Conservation (phyloP, 768 basidiomycete genomes). For the Russula griseocarnosa region DNA sequence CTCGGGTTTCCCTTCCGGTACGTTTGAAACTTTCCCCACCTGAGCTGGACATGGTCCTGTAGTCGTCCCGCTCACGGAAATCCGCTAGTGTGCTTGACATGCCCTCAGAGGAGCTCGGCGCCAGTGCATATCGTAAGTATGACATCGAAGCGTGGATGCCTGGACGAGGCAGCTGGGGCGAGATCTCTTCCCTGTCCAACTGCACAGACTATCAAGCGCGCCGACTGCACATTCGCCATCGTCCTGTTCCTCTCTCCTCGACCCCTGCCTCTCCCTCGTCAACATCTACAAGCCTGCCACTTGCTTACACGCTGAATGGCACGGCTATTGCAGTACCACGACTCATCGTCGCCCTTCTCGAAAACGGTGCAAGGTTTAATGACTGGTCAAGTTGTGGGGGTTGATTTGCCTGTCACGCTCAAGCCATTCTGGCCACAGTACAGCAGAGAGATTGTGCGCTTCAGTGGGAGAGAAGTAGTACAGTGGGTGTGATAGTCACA, state of each 20-base stretch:
- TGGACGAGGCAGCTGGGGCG: constrained; percentile 94
- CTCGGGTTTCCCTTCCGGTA: constrained; percentile 79
- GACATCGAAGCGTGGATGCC: constrained; percentile 99
- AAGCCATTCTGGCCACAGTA: constrained; percentile 66
- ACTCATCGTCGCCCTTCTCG: constrained; percentile 83
- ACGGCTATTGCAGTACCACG: constrained; percentile 94
- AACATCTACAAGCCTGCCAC: constrained; percentile 47
- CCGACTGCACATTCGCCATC: constrained; percentile 80
- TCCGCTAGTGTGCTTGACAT: constrained; percentile 80
- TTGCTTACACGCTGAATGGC: constrained; percentile 93
- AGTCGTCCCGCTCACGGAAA: neutral
- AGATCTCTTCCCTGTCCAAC: constrained; percentile 93
- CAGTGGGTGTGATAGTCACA: constrained; percentile 41
- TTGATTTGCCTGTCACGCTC: constrained; percentile 63
- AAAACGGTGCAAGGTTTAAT: constrained; percentile 79
- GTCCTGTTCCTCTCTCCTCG: constrained; percentile 31
- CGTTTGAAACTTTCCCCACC: constrained; percentile 25
- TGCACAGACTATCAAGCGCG: constrained; percentile 97
- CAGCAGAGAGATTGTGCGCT: constrained; percentile 30
- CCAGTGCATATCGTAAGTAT: constrained; percentile 90
- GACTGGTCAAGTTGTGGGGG: constrained; percentile 48
- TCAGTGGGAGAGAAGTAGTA: constrained; percentile 38
- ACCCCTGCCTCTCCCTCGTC: neutral
- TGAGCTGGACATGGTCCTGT: neutral
- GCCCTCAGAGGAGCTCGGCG: constrained; percentile 95